Percentiles rank a stretch among this genome's conserved stretches.
These are phyloP conservation scores for Exophiala xenobiotica DNA, from an alignment of 2,329 filamentous ascomycete genomes.

Conservation along the genomic window DNA sequence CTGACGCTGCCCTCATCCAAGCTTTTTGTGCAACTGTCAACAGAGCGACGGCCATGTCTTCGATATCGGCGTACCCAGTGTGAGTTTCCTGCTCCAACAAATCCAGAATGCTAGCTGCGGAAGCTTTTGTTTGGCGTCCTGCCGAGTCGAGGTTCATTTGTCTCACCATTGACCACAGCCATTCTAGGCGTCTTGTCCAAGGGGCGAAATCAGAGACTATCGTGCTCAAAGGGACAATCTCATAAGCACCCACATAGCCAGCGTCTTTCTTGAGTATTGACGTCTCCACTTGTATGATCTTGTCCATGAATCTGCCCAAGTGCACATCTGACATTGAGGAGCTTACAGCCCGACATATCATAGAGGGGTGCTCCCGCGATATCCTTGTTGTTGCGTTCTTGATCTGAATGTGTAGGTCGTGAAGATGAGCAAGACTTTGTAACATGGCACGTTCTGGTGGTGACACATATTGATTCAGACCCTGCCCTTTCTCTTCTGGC, in stretches of 20 bases:
- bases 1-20: constrained; percentile 86
- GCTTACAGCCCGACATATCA: constrained; percentile 83
- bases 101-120: constrained; percentile 73
- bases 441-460: constrained; percentile 82
- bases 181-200: constrained; percentile 81
- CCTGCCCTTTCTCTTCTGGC: constrained; percentile 48
- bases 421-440: constrained; percentile 71
- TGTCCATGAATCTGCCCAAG: constrained; percentile 75
- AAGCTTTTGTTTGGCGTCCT: constrained; percentile 27
- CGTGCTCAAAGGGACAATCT: constrained; percentile 86
- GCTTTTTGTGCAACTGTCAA: constrained; percentile 78
- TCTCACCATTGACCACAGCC: constrained; percentile 72
- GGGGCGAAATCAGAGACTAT: constrained; percentile 81
- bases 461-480: constrained; percentile 57
- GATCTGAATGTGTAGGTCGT: constrained; percentile 72
- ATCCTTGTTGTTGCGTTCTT: constrained; percentile 66
- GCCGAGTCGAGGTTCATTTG: constrained; percentile 60
- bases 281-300: constrained; percentile 80
- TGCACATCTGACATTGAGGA: constrained; percentile 73
- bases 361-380: constrained; percentile 69
- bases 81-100: constrained; percentile 71
- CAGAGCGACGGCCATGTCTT: constrained; percentile 70
- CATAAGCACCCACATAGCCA: constrained; percentile 80
- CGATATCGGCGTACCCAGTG: constrained; percentile 86
- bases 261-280: constrained; percentile 74